Evolutionary conservation across 2,329 filamentous ascomycete genomes (phyloP), one percentile per base, ranked within the genome.

Genomic region (Sporothrix inflata): DNA sequence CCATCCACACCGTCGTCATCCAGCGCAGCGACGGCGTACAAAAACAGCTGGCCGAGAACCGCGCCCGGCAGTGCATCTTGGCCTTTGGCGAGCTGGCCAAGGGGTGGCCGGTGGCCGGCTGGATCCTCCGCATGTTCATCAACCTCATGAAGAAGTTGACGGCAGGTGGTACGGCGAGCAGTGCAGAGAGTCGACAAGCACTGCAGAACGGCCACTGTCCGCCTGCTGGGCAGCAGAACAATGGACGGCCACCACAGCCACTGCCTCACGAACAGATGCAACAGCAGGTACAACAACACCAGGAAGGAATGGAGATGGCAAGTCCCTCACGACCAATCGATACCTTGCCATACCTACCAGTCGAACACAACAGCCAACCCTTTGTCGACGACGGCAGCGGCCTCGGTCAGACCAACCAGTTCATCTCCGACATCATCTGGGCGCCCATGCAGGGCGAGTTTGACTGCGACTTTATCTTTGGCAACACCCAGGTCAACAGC

Each of bases 131-230:
- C 1, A 40, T 69, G 19, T 69, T 69, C 19, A 57, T 69, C 21
- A 69, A 69, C 67, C 16, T 69, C 38, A 69, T 69, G 67, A 69
- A 69, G 38, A 69, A 45, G 14, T n/a, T 69, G 34, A 69, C 67
- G 1, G 67, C 51, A 0, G 21, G 51, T 4, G 51, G 51, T 27
- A 27, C 51, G 2, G 14, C 51, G 3, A 53, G 21, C 9, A 21
- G 51, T 8, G 51, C 51, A 4, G 51, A 53, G 14, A 21, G 51
- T 27, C 21, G 51, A 27, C 51, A 53, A 24, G 51, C 51, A 12
- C 11, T 27, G 8, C 51, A 53, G 9, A 53, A 53, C 11, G 21
- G 51, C 7, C 9, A 34, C 30, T 34, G 3, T 19, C 21, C 24
- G 24, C 27, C 12, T 0, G 3, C 16, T 9, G 30, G 30, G 2